Evolutionary conservation across 73 alveolate species (phyloP), one percentile per base, ranked within the genome.

Genomic region (Blepharisma stoltei): DNA sequence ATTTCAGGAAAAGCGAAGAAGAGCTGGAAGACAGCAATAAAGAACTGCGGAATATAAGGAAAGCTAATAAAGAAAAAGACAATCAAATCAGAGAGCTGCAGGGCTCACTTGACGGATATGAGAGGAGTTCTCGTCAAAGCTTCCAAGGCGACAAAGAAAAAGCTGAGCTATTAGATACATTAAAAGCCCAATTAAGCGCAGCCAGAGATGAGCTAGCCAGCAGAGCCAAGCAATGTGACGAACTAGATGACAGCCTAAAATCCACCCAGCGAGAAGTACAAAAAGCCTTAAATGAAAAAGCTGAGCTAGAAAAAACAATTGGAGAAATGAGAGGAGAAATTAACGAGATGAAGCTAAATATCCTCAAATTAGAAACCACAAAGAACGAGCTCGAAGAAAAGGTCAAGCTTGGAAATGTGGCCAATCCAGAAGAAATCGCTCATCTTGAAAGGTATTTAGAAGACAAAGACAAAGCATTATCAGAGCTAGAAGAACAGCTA

Each of bases 131-230:
- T 1, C 0, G 23, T 0, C 14, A 60, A 25, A 20, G 3, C 38
- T 18, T 11, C 14, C 73, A 14, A 14, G 73, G 46, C 2, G 73
- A 60, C 23, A 60, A 60, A 38, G 73, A 60, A 60, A 60, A 60
- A 60, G 0, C 38, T 18, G 73, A 60, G 14, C 11, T 60, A 11
- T 60, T 60, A 2, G 73, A 60, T 8, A 5, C 14, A 60, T 2
- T 60, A 11, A 60, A 60, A 60, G 46, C 11, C 46, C 46, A 60
- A 9, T 14, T 25, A 9, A 60, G 23, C 14, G 45, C 47, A 1
- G 49, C 46, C 11, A 60, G 46, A 5, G 73, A 60, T 25, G 48
- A 60, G 23, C 5, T 60, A 18, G 48, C 14, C 14, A 38, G 18
- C 11, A 60, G 5, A 25, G 37, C 73, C 2, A 60, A 60, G 5